These are phyloP conservation scores for Saccharomycopsis fibuligera DNA, from an alignment of 805 yeast species.

Conservation along the genomic window DNA sequence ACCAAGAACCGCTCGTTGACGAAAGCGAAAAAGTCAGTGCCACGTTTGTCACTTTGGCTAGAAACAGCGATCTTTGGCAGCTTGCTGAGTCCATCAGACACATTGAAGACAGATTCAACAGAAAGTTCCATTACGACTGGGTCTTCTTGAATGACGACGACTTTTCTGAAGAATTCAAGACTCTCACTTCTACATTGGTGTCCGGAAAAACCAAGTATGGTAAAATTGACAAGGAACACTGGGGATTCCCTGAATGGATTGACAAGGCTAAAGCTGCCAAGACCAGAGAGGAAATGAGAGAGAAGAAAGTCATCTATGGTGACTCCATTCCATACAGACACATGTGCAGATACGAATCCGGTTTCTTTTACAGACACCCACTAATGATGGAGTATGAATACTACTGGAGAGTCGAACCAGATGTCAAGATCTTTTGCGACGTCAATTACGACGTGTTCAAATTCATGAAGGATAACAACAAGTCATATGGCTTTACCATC, in stretches of 20 bases:
- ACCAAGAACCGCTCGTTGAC: slow-evolving; percentile 23
- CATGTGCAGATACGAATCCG: slow-evolving; percentile 90
- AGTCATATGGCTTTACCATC: slow-evolving; percentile 72
- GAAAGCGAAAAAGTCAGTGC: slow-evolving; percentile 50
- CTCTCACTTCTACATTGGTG: slow-evolving; percentile 56
- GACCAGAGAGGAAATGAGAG: slow-evolving; percentile 47
- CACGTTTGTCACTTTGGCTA: slow-evolving; percentile 73
- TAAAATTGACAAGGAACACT: slow-evolving; percentile 71
- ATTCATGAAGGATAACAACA: slow-evolving; percentile 71
- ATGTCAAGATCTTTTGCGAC: slow-evolving; percentile 74
- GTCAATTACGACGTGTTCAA: slow-evolving; percentile 74
- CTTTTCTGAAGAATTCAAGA: slow-evolving; percentile 76
- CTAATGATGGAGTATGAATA: slow-evolving; percentile 71
- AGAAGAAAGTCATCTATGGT: slow-evolving; percentile 52
- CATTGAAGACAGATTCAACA: slow-evolving; percentile 86
- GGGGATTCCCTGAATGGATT: slow-evolving; percentile 84
- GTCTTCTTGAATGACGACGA: slow-evolving; percentile 86
- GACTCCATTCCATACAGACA: slow-evolving; percentile 69
- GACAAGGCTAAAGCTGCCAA: slow-evolving; percentile 61
- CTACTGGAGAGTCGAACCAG: slow-evolving; percentile 96
- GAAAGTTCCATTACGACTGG: slow-evolving; percentile 84
- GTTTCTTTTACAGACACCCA: slow-evolving; percentile 79
- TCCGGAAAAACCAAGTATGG: slow-evolving; percentile 80
- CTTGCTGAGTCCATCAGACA: slow-evolving; percentile 61
- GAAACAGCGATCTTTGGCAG: slow-evolving; percentile 64